Evolutionary conservation across 805 yeast species (phyloP), one percentile per base, ranked within the genome.

Genomic region (Yamadazyma takamatsuzukensis): DNA sequence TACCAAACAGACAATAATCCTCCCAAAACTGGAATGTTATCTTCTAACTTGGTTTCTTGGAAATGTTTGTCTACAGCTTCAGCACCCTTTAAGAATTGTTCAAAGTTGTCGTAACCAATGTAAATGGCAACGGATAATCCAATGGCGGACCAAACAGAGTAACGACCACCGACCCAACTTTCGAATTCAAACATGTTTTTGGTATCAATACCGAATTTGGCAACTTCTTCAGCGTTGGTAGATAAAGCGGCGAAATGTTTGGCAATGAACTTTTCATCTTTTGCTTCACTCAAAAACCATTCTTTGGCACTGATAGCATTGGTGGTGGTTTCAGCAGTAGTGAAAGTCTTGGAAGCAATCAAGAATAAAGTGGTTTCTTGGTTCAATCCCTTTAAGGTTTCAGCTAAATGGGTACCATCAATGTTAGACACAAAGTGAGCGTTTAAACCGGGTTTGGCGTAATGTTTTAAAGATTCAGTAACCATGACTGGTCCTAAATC

Each of bases 401-500:
- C 98, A 43, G 95, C 93, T 60, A 90, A 73, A 68, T 89, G 96
- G 37, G 98, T 93, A 60, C 98, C 98, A 60, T 93, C 98, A 56
- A 93, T 90, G 78, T 93, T 93, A 48, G 97, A 90, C 42, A 93
- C 98, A 64, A 89, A 93, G 69, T 90, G 95, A 32, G 78, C 95
- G 44, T 71, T 64, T 50, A 93, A 71, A 44, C 80, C 74, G 39
- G 78, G 81, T 49, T 83, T 75, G 40, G 83, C 67, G 65, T 90
- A 93, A 48, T 85, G 82, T 73, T 90, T 93, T 59, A 93, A 76
- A 25, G 98, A 97, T 71, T 93, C 97, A 42, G 97, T 87, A 51
- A 93, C 97, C 98, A 93, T 93, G 34, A 93, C 97, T 28, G 98
- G 98, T 53, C 98, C 98, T 52, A 93, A 76, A 65, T 93, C 98